Evolutionary conservation across 2,329 filamentous ascomycete species (phyloP).

Genomic region (Pseudopithomyces chartarum): DNA sequence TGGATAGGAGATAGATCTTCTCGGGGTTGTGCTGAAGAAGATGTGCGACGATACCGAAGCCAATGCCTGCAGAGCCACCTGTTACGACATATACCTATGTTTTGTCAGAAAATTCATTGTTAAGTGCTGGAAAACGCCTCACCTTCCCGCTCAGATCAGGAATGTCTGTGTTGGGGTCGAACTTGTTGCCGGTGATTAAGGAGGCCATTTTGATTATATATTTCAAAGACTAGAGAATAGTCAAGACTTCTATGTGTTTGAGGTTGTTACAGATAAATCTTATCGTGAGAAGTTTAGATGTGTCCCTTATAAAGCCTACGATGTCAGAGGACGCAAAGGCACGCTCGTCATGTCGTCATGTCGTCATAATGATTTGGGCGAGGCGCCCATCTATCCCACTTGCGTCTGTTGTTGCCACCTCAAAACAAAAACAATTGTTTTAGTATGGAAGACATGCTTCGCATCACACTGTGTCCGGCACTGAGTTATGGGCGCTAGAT

Average conservation of each 20-base stretch:
- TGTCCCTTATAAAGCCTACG: not conserved
- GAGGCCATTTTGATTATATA: not conserved
- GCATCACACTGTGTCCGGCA: not conserved
- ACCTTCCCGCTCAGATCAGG: slow-evolving; percentile 48
- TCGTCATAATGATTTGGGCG: slow-evolving; percentile 6
- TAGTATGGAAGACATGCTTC: not conserved
- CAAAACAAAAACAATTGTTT: not conserved
- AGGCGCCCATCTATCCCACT: not conserved
- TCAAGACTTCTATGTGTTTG: not conserved
- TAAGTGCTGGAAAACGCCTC: not conserved
- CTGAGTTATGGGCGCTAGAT: not conserved
- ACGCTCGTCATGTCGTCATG: slow-evolving; percentile 2
- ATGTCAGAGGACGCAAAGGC: not conserved
- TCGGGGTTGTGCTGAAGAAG: slow-evolving; percentile 56
- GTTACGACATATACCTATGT: slow-evolving; percentile 53
- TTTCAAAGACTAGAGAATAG: not conserved
- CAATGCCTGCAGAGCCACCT: slow-evolving; percentile 57
- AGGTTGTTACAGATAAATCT: not conserved
- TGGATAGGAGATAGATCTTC: slow-evolving; percentile 56
- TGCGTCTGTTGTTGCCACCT: not conserved
- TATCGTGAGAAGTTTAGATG: no score
- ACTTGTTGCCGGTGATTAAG: slow-evolving; percentile 38
- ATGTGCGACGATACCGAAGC: slow-evolving; percentile 58
- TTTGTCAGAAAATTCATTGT: not conserved
- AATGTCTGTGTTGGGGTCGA: slow-evolving; percentile 48